Percentiles rank a stretch among this genome's conserved stretches.
Evolutionary conservation across 1,139 yeast genomes (phyloP).

Genomic region (Casaregolazyma suthepensis): DNA sequence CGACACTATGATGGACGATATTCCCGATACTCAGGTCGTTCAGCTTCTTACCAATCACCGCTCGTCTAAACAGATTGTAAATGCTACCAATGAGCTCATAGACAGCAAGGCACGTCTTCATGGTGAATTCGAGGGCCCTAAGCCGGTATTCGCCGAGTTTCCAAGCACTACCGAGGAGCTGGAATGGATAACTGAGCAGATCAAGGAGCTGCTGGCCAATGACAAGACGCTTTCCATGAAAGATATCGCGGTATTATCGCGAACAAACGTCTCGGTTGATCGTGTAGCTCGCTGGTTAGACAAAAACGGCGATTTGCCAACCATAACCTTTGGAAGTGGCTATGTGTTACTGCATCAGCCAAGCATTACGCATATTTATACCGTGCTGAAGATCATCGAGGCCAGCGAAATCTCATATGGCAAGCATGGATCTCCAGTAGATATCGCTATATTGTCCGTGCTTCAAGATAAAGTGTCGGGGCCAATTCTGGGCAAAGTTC

Average conservation of each 20-base stretch:
- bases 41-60: conserved; percentile 67
- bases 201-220: conserved; percentile 9
- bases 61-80: conserved; percentile 62
- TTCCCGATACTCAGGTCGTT: conserved; percentile 36
- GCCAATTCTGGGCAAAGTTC: conserved; percentile 3
- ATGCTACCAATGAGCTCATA: conserved; percentile 61
- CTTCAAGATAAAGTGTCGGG: conserved; percentile 7
- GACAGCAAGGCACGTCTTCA: conserved; percentile 40
- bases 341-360: conserved; percentile 11
- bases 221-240: conserved; percentile 10
- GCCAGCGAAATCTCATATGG: neutral
- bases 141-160: conserved; percentile 11
- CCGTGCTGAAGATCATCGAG: conserved; percentile 13
- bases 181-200: conserved; percentile 16
- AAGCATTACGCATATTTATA: conserved; percentile 12
- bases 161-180: conserved; percentile 11
- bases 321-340: conserved; percentile 12
- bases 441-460: neutral
- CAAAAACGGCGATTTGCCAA: conserved; percentile 8
- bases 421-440: neutral
- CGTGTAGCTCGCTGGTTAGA: conserved; percentile 10
- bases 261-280: conserved; percentile 15
- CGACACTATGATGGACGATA: conserved; percentile 47
- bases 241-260: conserved; percentile 18
- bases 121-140: conserved; percentile 11